Percentiles rank a stretch among this genome's conserved stretches.
Evolutionary conservation across 2,329 filamentous ascomycete species (phyloP).

Genomic region (Penicillium oxalicum): DNA sequence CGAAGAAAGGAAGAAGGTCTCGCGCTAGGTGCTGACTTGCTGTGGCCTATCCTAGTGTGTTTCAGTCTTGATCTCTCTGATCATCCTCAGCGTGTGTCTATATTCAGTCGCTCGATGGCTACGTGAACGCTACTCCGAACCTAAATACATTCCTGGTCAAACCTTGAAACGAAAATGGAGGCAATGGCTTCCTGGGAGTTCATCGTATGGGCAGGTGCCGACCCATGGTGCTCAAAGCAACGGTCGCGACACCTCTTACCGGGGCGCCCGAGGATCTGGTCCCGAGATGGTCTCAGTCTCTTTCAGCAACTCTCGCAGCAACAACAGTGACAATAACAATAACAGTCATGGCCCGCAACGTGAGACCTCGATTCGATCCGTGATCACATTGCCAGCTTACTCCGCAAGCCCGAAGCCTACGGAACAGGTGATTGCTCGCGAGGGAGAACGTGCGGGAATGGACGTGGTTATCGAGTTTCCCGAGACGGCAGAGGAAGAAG

Average conservation of each 20-base stretch:
- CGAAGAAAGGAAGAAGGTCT: neutral
- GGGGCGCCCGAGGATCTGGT: slow-evolving; percentile 22
- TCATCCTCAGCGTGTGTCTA: slow-evolving; percentile 24
- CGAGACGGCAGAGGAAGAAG: slow-evolving; percentile 71
- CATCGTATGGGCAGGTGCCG: slow-evolving; percentile 39
- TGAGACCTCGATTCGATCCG: slow-evolving; percentile 80
- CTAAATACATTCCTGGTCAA: slow-evolving; percentile 48
- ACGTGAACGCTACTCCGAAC: slow-evolving; percentile 41
- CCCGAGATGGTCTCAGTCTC: slow-evolving; percentile 25
- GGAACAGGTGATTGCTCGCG: slow-evolving; percentile 77
- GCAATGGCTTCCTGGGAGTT: slow-evolving; percentile 41
- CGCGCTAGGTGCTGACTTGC: slow-evolving; percentile 5
- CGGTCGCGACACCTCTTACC: slow-evolving; percentile 21
- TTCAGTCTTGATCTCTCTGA: slow-evolving; percentile 27
- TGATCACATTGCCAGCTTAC: slow-evolving; percentile 90
- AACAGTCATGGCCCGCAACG: slow-evolving; percentile 56
- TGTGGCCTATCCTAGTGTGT: slow-evolving; percentile 16
- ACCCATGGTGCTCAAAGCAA: slow-evolving; percentile 16
- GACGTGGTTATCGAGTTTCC: slow-evolving; percentile 85
- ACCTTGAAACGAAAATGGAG: slow-evolving; percentile 49
- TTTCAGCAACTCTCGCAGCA: neutral
- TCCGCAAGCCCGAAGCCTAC: slow-evolving; percentile 63
- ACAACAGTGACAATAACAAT: slow-evolving; percentile 10
- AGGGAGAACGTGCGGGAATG: slow-evolving; percentile 86
- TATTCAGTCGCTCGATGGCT: slow-evolving; percentile 40